phyloP scores from a whole-genome alignment of 1,139 yeast genomes.

The Geotrichum aggregatum region DNA sequence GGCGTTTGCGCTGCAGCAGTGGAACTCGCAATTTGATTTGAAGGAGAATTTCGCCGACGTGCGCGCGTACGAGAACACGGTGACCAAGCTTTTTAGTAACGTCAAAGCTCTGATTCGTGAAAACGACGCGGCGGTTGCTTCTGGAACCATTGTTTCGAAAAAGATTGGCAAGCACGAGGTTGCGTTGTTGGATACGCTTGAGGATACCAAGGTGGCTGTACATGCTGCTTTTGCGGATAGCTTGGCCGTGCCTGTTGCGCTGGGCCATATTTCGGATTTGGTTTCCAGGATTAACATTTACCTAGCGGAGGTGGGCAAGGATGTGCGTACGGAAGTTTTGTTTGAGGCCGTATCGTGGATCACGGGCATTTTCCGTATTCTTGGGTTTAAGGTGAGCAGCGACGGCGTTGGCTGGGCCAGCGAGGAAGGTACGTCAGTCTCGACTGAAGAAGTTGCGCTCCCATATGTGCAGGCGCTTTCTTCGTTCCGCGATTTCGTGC shows the following conservation, averaged over 20 bases:
- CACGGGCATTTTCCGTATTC: constrained; percentile 59
- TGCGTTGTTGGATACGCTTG: constrained; percentile 50
- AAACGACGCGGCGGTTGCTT: constrained; percentile 41
- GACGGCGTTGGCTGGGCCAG: constrained; percentile 81
- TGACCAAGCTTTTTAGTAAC: constrained; percentile 77
- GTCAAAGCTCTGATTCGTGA: constrained; percentile 71
- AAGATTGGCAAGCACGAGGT: constrained; percentile 54
- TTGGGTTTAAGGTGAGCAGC: constrained; percentile 70
- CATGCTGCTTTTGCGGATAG: constrained; percentile 85
- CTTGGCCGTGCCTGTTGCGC: constrained; percentile 70
- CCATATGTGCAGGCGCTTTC: constrained; percentile 80
- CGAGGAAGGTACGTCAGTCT: constrained; percentile 26
- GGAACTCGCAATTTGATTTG: constrained; percentile 92
- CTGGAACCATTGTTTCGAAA: constrained; percentile 63
- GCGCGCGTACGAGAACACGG: constrained; percentile 63
- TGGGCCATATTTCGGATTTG: constrained; percentile 61
- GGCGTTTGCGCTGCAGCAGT: constrained; percentile 83
- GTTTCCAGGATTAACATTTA: constrained; percentile 71
- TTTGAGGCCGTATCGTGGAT: constrained; percentile 63
- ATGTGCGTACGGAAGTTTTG: constrained; percentile 62
- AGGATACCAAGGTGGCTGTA: constrained; percentile 55
- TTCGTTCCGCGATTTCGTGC: constrained; percentile 73
- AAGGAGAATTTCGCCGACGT: constrained; percentile 76
- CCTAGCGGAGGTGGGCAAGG: constrained; percentile 50
- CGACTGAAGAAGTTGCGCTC: constrained; percentile 60